A percentile compares a stretch with the other conserved stretches of the same genome.
Evolutionary conservation across 1,139 yeast species (phyloP).

Genomic region (Geotrichum australiense): DNA sequence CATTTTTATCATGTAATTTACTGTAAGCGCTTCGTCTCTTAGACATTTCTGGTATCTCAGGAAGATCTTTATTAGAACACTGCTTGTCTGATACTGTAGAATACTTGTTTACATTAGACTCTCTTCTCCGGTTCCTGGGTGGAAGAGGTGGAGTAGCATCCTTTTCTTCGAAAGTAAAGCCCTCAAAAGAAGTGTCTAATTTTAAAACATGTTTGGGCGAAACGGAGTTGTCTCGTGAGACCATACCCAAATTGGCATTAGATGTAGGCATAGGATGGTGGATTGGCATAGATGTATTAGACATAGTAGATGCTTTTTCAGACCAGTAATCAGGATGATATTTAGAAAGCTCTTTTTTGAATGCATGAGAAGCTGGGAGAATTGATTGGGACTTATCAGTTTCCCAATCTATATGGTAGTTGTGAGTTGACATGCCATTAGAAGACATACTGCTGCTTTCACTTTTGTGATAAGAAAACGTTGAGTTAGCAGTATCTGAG

Average conservation of each 20-base stretch:
- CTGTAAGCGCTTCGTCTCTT: neutral
- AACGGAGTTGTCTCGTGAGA: neutral
- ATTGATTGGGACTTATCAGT: too few species aligned
- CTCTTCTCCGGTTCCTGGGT: conserved; percentile 10
- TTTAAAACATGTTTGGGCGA: neutral
- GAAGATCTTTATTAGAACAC: conserved; percentile 3
- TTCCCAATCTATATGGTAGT: too few species aligned
- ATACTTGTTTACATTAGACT: neutral
- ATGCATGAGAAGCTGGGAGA: conserved; percentile 1
- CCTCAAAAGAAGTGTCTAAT: neutral
- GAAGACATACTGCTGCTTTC: conserved; percentile 10
- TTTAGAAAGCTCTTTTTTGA: conserved; percentile 1
- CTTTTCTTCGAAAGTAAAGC: neutral
- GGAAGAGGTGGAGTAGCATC: conserved; percentile 9
- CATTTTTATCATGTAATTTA: neutral
- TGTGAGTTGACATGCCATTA: neutral
- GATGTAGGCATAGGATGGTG: neutral
- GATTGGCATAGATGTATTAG: neutral
- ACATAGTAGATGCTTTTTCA: neutral
- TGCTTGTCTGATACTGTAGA: neutral
- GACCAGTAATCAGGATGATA: conserved; percentile 1
- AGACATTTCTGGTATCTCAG: conserved; percentile 2
- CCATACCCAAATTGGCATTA: neutral
- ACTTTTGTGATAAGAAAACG: conserved; percentile 2
- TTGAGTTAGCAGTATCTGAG: too few species aligned